Percentiles rank a stretch among this genome's conserved stretches.
Evolutionary conservation across 2,329 filamentous ascomycete genomes (phyloP).

Genomic region (Lecanicillium sp.): DNA sequence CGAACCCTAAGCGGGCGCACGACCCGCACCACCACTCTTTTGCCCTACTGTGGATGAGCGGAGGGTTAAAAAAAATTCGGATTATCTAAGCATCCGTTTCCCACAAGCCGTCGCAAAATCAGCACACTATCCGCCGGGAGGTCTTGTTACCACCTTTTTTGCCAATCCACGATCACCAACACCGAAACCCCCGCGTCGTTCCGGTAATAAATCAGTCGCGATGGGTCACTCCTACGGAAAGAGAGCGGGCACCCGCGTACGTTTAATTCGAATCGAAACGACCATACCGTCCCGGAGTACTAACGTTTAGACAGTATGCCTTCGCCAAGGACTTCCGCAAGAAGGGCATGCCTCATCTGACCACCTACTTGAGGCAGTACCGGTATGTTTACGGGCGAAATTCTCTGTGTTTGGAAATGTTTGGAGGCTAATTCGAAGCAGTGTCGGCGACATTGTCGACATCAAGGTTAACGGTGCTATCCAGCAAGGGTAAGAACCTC

Average conservation of each 20-base stretch:
- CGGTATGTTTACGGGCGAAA: constrained; percentile 42
- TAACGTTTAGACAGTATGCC: constrained; percentile 56
- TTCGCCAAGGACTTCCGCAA: constrained; percentile 93
- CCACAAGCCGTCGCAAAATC: constrained; percentile 32
- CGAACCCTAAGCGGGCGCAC: constrained; percentile 24
- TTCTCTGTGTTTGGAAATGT: constrained; percentile 7
- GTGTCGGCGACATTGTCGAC: constrained; percentile 97
- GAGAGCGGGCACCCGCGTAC: constrained; percentile 75
- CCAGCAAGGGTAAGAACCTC: constrained; percentile 76
- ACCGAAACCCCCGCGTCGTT: constrained; percentile 23
- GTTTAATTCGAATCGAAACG: constrained; percentile 27
- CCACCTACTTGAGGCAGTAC: constrained; percentile 92
- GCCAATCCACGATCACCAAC: constrained; percentile 36
- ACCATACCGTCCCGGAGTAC: constrained; percentile 16
- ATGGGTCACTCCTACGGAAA: constrained; percentile 88
- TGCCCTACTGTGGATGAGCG: constrained; percentile 22
- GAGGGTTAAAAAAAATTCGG: constrained; percentile 21
- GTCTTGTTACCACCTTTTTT: constrained; percentile 23
- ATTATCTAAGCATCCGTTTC: constrained; percentile 28
- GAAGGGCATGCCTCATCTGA: constrained; percentile 88
- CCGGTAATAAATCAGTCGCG: constrained; percentile 44
- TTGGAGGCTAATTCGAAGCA: constrained; percentile 30
- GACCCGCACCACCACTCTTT: constrained; percentile 15
- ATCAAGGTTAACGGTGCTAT: constrained; percentile 98
- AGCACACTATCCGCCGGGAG: constrained; percentile 24